A percentile compares a stretch with the other conserved stretches of the same genome.
Conservation (phyloP, 371 early-diverging fungal genomes). For the Rhizoclosmatium hyalinum region DNA sequence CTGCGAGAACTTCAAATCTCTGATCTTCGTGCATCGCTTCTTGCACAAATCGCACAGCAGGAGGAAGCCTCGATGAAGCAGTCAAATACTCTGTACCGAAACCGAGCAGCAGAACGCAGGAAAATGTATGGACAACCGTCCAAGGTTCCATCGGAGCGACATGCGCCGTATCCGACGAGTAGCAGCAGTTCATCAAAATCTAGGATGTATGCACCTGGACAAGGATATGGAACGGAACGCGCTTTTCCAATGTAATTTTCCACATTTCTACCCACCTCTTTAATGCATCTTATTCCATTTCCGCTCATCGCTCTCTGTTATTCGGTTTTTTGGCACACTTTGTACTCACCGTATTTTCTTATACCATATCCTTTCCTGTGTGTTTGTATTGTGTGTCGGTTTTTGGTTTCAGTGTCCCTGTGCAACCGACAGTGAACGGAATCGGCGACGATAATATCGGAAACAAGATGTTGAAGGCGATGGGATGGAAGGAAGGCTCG, state of each 20-base stretch:
- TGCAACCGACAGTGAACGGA: constrained; percentile 12
- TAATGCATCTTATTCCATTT: neutral
- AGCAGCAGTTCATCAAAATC: neutral
- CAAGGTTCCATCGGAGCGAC: neutral
- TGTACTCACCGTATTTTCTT: neutral
- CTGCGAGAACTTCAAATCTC: constrained; percentile 42
- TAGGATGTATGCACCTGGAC: constrained; percentile 11
- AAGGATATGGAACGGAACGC: constrained; percentile 8
- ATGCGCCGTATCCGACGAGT: constrained; percentile 2
- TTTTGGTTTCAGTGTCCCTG: constrained; percentile 6
- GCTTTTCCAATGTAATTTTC: constrained; percentile 8
- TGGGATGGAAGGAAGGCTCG: constrained; percentile 44
- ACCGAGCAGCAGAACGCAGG: constrained; percentile 73
- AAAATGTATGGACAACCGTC: constrained; percentile 50
- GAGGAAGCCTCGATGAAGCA: constrained; percentile 38
- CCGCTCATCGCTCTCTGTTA: neutral
- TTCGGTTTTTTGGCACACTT: neutral
- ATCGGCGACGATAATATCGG: constrained; percentile 40
- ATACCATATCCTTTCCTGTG: neutral
- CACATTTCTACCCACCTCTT: neutral
- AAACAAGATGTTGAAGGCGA: constrained; percentile 30
- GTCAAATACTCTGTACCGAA: constrained; percentile 52
- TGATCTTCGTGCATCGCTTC: constrained; percentile 35
- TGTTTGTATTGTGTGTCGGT: neutral
- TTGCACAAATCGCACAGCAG: constrained; percentile 33